Percentiles rank a stretch among this genome's conserved stretches.
Evolutionary conservation across 768 basidiomycete genomes (phyloP).

Genomic region (Suillus weaverae): DNA sequence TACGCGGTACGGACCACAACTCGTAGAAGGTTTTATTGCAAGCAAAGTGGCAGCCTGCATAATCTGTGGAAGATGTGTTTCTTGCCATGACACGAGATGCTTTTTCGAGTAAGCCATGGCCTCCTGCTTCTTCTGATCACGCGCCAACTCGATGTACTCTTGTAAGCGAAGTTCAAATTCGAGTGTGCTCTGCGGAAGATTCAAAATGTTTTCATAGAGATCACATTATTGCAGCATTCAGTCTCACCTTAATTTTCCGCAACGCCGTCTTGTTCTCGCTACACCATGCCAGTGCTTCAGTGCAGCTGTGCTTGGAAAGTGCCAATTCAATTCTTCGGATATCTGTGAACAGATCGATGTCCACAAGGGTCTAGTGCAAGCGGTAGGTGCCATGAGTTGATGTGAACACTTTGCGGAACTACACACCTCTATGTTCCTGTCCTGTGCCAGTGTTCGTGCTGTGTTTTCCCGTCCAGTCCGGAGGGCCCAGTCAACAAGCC

Average conservation of each 20-base stretch:
- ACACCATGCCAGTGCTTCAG: slow-evolving; percentile 93
- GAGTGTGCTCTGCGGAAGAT: slow-evolving; percentile 70
- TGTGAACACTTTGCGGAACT: slow-evolving; percentile 2
- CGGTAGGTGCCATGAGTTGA: background rate
- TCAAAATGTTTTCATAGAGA: slow-evolving; percentile 18
- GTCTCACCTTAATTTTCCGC: slow-evolving; percentile 80
- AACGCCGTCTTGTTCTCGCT: slow-evolving; percentile 93
- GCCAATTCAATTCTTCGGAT: slow-evolving; percentile 85
- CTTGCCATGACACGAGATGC: slow-evolving; percentile 78
- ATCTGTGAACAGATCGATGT: slow-evolving; percentile 89
- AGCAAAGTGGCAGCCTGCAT: slow-evolving; percentile 74
- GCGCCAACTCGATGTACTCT: slow-evolving; percentile 91
- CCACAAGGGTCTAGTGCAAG: slow-evolving; percentile 68
- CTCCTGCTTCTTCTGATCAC: slow-evolving; percentile 60
- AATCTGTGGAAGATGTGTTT: slow-evolving; percentile 78
- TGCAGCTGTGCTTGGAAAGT: slow-evolving; percentile 70
- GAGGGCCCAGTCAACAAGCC: slow-evolving; percentile 92
- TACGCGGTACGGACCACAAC: slow-evolving; percentile 81
- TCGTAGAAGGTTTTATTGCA: slow-evolving; percentile 69
- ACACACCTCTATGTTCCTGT: slow-evolving; percentile 77
- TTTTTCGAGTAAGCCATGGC: slow-evolving; percentile 87
- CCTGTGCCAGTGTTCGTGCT: slow-evolving; percentile 72
- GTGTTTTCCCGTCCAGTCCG: slow-evolving; percentile 76
- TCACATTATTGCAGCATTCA: slow-evolving; percentile 12
- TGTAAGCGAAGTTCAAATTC: slow-evolving; percentile 96